A percentile compares a stretch with the other conserved stretches of the same genome.
These are phyloP conservation scores for Rhodotorula sp. DNA, from an alignment of 1,284 basidiomycete genomes.

Conservation along the genomic window DNA sequence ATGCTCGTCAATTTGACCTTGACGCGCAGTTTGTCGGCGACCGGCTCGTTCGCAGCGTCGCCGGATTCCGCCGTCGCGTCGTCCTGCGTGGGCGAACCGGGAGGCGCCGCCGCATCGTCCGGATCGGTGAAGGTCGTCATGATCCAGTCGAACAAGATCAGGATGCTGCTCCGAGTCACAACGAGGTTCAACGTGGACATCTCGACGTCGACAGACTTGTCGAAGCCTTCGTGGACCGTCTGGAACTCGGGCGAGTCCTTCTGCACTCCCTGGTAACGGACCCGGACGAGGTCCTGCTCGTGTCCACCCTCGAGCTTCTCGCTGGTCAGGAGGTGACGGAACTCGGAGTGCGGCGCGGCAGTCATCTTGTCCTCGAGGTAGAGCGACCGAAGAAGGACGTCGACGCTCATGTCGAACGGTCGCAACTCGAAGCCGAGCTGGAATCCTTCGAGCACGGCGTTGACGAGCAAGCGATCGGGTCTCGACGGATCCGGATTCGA, in stretches of 20 bases:
- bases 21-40: slow-evolving; percentile 70
- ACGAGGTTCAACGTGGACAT: slow-evolving; percentile 91
- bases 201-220: slow-evolving; percentile 76
- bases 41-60: background rate
- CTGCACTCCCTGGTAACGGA: slow-evolving; percentile 79
- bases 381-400: slow-evolving; percentile 70
- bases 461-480: slow-evolving; percentile 70
- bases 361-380: slow-evolving; percentile 65
- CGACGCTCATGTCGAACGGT: slow-evolving; percentile 84
- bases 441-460: slow-evolving; percentile 79
- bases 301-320: slow-evolving; percentile 50
- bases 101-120: slow-evolving; percentile 43
- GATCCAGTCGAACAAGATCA: slow-evolving; percentile 93
- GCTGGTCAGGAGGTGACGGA: slow-evolving; percentile 73
- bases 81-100: slow-evolving; percentile 10
- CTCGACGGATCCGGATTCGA: slow-evolving; percentile 57
- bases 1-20: slow-evolving; percentile 84
- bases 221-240: slow-evolving; percentile 78
- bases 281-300: slow-evolving; percentile 71
- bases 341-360: slow-evolving; percentile 57
- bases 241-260: slow-evolving; percentile 83
- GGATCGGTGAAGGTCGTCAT: slow-evolving; percentile 89
- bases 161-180: slow-evolving; percentile 85
- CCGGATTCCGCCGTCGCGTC: background rate
- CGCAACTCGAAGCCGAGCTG: slow-evolving; percentile 69